Evolutionary conservation across 331 rosid species (phyloP).

Genomic region (Quercus lobata): DNA sequence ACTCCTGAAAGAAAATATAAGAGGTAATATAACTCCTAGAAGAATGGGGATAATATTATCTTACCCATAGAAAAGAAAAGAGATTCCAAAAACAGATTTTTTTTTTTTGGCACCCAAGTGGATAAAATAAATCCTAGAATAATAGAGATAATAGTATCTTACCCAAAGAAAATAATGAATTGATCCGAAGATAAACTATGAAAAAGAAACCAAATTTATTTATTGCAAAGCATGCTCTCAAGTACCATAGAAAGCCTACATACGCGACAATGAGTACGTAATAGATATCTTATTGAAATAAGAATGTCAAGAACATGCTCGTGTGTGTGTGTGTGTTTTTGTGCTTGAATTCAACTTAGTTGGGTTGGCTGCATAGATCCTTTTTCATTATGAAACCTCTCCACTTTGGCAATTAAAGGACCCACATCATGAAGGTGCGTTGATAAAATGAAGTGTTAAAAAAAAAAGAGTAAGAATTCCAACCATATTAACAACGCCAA

Average conservation of each 20-base stretch:
- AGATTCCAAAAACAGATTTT: not conserved
- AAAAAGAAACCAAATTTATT: not conserved
- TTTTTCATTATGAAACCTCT: not conserved
- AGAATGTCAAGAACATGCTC: not conserved
- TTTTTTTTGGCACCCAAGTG: too few species aligned
- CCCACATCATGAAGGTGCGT: not conserved
- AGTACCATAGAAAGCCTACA: not conserved
- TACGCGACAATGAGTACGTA: not conserved
- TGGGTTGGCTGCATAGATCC: not conserved
- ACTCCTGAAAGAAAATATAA: slow-evolving; percentile 15
- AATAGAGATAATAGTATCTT: not conserved
- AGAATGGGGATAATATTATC: not conserved
- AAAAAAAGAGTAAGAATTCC: not conserved
- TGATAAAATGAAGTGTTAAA: not conserved
- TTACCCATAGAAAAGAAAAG: not conserved
- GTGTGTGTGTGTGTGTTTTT: accelerated
- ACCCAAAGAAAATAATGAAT: too few species aligned
- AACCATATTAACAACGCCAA: not conserved
- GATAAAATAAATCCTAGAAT: not conserved
- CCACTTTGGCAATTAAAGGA: not conserved
- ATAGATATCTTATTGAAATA: not conserved
- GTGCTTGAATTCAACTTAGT: too few species aligned
- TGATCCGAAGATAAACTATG: not conserved
- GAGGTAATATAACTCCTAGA: not conserved
- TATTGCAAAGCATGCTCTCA: not conserved